These are phyloP conservation scores for Lichina pygmaea DNA, from an alignment of 495 filamentous ascomycete genomes.

Conservation along the genomic window DNA sequence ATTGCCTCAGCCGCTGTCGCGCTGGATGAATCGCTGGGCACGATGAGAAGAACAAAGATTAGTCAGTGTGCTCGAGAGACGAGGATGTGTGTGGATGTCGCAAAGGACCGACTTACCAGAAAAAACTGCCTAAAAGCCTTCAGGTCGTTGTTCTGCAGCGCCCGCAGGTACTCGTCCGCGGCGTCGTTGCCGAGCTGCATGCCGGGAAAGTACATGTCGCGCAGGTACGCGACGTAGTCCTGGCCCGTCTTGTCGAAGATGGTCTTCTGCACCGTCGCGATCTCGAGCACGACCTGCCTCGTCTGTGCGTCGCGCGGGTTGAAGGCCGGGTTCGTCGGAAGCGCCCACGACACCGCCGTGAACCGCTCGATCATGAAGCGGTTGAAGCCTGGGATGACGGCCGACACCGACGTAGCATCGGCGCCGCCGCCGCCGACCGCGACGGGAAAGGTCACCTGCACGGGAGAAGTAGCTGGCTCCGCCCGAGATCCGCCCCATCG, in stretches of 20 bases:
- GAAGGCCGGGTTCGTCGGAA: constrained; percentile 50
- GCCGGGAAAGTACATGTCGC: constrained; percentile 20
- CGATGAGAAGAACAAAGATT: too few relatives aligned
- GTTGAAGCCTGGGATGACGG: constrained; percentile 66
- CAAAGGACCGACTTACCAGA: constrained; percentile 9
- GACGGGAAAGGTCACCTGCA: neutral
- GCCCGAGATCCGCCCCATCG: constrained; percentile 72
- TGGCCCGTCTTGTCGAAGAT: constrained; percentile 67
- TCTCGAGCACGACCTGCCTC: constrained; percentile 60
- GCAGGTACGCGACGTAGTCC: constrained; percentile 28
- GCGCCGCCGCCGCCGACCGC: constrained; percentile 10
- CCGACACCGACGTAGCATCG: constrained; percentile 12
- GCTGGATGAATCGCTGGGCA: too few relatives aligned
- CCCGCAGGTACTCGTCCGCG: constrained; percentile 26
- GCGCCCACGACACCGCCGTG: constrained; percentile 65
- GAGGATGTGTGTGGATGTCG: neutral
- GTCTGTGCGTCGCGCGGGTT: constrained; percentile 63
- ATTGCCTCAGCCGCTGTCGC: too few relatives aligned
- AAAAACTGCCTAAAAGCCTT: constrained; percentile 30
- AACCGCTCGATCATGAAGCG: constrained; percentile 71
- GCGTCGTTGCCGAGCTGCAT: constrained; percentile 26
- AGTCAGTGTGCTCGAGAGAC: too few relatives aligned
- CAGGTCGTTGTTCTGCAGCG: constrained; percentile 21
- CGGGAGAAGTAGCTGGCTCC: constrained; percentile 20
- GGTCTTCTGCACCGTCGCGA: constrained; percentile 55